These are phyloP conservation scores for Tritrichomonas foetus DNA, from an alignment of 208 protist genomes.

Conservation along the genomic window DNA sequence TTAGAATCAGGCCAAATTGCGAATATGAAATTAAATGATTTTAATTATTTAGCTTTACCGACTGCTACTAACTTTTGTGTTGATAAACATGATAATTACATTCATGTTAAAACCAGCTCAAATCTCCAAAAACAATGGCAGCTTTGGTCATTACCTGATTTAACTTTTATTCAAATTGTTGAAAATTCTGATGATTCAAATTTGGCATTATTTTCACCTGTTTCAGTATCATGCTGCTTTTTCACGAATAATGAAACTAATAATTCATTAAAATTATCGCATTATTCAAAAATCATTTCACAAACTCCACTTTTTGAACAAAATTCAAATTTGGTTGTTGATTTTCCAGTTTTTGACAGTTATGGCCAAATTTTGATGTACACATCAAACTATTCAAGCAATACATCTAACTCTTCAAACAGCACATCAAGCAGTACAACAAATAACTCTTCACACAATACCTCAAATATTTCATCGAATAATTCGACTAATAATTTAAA, in stretches of 20 bases:
- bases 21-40: background rate
- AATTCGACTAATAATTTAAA: too few relatives aligned
- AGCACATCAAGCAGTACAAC: too few relatives aligned
- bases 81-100: background rate
- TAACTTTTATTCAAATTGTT: background rate
- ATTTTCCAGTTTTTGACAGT: background rate
- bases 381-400: background rate
- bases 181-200: background rate
- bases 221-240: background rate
- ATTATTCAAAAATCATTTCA: background rate
- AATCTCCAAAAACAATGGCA: background rate
- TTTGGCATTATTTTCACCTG: background rate
- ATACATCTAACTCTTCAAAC: too few relatives aligned
- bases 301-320: background rate
- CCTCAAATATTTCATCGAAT: too few relatives aligned
- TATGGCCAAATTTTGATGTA: background rate
- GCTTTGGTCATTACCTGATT: background rate
- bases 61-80: background rate
- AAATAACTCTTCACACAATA: too few relatives aligned
- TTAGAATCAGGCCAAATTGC: background rate
- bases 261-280: background rate
- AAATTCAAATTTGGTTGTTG: too few relatives aligned
- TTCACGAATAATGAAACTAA: background rate
- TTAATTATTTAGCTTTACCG: background rate
- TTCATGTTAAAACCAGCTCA: background rate